phyloP scores from a whole-genome alignment of 2,329 filamentous ascomycete species.

The Colletotrichum trifolii region DNA sequence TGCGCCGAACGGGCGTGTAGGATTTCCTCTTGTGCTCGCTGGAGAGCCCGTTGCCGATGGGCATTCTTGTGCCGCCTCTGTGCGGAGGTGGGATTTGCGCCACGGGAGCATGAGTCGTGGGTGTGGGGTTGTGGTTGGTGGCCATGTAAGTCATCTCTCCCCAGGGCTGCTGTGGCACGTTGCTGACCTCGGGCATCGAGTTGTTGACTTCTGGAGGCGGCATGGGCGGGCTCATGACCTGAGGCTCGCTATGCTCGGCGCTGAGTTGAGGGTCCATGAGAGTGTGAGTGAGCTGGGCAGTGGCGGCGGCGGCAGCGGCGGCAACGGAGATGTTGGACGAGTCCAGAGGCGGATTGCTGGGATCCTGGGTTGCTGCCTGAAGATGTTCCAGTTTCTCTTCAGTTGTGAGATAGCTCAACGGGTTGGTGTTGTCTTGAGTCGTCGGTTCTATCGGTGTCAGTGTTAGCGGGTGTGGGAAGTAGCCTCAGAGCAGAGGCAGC shows the following conservation, averaged over 20 bases:
- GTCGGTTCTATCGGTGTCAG: constrained; percentile 26
- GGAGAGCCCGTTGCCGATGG: constrained; percentile 36
- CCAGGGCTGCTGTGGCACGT: constrained; percentile 56
- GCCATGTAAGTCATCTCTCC: constrained; percentile 64
- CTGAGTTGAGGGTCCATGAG: constrained; percentile 64
- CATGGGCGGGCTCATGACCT: constrained; percentile 24
- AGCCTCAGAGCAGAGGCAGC: too few species aligned
- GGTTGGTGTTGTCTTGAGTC: constrained; percentile 35
- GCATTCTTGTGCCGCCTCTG: constrained; percentile 64
- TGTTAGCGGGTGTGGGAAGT: background rate
- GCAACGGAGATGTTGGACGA: constrained; percentile 65
- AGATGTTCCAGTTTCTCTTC: constrained; percentile 58
- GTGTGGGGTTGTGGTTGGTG: constrained; percentile 40
- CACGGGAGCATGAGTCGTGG: constrained; percentile 20
- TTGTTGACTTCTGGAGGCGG: constrained; percentile 22
- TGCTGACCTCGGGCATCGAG: constrained; percentile 14
- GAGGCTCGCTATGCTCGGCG: constrained; percentile 24
- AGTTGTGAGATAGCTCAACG: constrained; percentile 50
- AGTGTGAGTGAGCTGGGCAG: constrained; percentile 64
- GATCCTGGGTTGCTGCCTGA: constrained; percentile 54
- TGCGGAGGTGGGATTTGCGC: constrained; percentile 38
- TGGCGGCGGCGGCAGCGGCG: constrained; percentile 55
- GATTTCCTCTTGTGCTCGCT: constrained; percentile 39
- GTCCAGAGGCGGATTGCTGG: constrained; percentile 51
- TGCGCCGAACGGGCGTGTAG: constrained; percentile 63